These are phyloP conservation scores for Xylaria sp. DNA, from an alignment of 2,329 filamentous ascomycete genomes.

Conservation along the genomic window DNA sequence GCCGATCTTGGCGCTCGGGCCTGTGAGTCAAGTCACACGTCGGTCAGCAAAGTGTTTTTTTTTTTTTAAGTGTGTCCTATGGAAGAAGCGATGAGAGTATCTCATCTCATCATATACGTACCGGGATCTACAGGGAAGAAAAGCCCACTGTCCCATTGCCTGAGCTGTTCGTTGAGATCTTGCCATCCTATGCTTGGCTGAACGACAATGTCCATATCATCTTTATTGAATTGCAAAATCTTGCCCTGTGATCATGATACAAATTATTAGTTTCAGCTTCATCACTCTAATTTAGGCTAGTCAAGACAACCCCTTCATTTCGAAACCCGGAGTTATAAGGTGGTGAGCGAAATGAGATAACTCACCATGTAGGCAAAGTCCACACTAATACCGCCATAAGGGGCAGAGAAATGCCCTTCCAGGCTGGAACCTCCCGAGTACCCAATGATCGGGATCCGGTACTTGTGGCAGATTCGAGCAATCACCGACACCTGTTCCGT, in stretches of 20 bases:
- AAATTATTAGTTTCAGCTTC: too few species aligned
- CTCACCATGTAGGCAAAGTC: constrained; percentile 81
- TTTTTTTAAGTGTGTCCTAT: constrained; percentile 43
- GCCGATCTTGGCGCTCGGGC: constrained; percentile 74
- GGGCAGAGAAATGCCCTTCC: constrained; percentile 89
- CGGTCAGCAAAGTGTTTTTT: constrained; percentile 40
- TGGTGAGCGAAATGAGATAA: background rate
- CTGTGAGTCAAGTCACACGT: constrained; percentile 39
- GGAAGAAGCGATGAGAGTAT: background rate
- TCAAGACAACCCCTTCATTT: background rate
- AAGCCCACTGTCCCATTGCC: constrained; percentile 73
- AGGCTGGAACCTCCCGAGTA: constrained; percentile 87
- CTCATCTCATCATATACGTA: constrained; percentile 23
- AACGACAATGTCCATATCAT: constrained; percentile 91
- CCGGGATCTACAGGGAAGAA: constrained; percentile 93
- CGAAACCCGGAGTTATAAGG: background rate
- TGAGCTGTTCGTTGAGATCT: constrained; percentile 75
- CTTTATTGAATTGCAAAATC: constrained; percentile 78
- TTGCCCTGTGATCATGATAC: constrained; percentile 55
- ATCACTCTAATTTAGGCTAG: too few species aligned
- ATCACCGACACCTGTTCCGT: constrained; percentile 66
- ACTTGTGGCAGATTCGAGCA: constrained; percentile 74
- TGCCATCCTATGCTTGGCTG: constrained; percentile 95
- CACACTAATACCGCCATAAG: constrained; percentile 84
- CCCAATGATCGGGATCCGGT: constrained; percentile 82